Conservation (phyloP, 2,329 filamentous ascomycete genomes). For the Colletotrichum zoysiae region DNA sequence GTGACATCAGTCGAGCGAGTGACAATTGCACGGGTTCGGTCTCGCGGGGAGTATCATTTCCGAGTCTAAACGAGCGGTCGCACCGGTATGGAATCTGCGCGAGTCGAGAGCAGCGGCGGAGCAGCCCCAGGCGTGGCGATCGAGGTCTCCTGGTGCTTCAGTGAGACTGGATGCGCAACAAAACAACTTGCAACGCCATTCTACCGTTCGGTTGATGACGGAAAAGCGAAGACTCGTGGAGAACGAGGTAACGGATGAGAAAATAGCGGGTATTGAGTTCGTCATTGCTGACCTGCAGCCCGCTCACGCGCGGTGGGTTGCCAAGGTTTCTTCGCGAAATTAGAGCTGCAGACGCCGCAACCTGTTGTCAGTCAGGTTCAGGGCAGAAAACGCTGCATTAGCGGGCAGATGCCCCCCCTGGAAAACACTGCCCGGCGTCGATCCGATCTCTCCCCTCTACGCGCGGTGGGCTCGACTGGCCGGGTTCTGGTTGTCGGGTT, state of each 20-base stretch:
- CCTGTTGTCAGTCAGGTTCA: conserved; percentile 14
- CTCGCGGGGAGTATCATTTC: conserved; percentile 5
- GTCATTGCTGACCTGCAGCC: conserved; percentile 30
- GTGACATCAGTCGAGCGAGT: conserved; percentile 20
- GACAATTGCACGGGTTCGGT: conserved; percentile 7
- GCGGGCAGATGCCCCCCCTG: conserved; percentile 18
- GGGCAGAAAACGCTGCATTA: conserved; percentile 5
- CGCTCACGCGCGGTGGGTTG: conserved; percentile 30
- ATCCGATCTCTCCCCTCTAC: conserved; percentile 25
- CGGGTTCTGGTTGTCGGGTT: conserved; percentile 1
- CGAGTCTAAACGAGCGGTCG: conserved; percentile 16
- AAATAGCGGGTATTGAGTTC: conserved; percentile 35
- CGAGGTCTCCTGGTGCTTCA: conserved; percentile 1
- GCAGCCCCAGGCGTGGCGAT: not conserved
- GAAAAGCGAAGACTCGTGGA: not conserved
- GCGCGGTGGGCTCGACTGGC: conserved; percentile 19
- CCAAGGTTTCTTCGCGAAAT: conserved; percentile 37
- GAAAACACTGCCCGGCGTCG: conserved; percentile 15
- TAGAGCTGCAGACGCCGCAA: conserved; percentile 21
- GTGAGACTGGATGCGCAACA: not conserved
- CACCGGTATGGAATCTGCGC: not conserved
- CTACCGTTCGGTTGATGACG: conserved; percentile 9
- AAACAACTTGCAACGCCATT: conserved; percentile 20
- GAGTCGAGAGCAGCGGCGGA: conserved; percentile 6
- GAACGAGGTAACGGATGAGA: conserved; percentile 5